Conservation (phyloP, 129 eudicot genomes). For the Sambucus nigra region DNA sequence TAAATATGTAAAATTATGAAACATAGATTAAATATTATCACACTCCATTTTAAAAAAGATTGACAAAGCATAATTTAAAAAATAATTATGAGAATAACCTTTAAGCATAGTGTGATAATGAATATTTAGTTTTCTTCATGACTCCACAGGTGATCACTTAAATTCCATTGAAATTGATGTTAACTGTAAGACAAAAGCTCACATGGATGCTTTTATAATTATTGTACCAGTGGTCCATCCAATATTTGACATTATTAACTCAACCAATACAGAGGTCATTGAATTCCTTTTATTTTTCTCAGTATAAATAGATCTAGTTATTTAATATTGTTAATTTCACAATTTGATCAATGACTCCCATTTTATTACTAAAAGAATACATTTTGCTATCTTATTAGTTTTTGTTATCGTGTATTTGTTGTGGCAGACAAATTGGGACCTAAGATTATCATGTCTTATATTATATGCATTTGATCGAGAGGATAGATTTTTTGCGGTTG, state of each 20-base stretch:
- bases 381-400: constrained; percentile 6
- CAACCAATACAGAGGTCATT: constrained; percentile 80
- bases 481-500: constrained; percentile 89
- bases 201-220: constrained; percentile 98
- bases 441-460: constrained; percentile 89
- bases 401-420: constrained; percentile 13
- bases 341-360: too few relatives aligned
- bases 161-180: constrained; percentile 85
- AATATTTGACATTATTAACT: constrained; percentile 83
- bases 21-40: constrained; percentile 50
- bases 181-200: constrained; percentile 75
- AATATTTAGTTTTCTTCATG: constrained; percentile 28
- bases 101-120: constrained; percentile 83
- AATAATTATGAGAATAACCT: constrained; percentile 43
- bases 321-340: too few relatives aligned
- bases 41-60: constrained; percentile 48
- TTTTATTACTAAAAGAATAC: neutral
- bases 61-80: constrained; percentile 28
- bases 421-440: constrained; percentile 90
- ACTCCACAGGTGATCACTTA: constrained; percentile 74
- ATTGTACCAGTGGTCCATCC: constrained; percentile 90
- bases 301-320: too few relatives aligned
- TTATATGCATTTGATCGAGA: constrained; percentile 75
- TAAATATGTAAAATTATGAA: constrained; percentile 63
- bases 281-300: too few relatives aligned